Evolutionary conservation across 2,329 filamentous ascomycete genomes (phyloP).

Genomic region (Aspergillus ochraceus): DNA sequence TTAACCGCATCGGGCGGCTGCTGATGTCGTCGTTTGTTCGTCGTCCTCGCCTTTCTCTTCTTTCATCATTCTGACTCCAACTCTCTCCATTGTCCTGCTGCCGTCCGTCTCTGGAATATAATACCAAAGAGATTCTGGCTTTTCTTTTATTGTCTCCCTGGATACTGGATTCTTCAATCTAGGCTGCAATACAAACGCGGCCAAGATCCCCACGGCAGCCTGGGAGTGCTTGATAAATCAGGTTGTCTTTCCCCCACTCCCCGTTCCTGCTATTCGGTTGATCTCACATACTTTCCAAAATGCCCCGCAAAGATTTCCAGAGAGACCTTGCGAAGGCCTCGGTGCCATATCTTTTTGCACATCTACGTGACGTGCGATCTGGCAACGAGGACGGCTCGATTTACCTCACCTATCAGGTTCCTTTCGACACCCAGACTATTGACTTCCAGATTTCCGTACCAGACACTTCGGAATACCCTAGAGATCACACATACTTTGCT

Average conservation of each 20-base stretch:
- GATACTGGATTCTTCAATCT: neutral
- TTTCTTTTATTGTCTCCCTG: no score
- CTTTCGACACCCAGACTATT: slow-evolving; percentile 26
- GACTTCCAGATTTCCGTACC: slow-evolving; percentile 41
- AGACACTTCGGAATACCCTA: slow-evolving; percentile 63
- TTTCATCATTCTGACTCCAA: neutral
- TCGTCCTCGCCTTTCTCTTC: neutral
- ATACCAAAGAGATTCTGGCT: neutral
- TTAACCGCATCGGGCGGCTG: neutral
- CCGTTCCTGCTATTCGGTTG: neutral
- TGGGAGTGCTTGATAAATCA: neutral
- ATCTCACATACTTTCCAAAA: slow-evolving; percentile 33
- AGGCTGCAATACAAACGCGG: neutral
- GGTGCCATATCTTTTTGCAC: slow-evolving; percentile 38
- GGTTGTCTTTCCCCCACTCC: neutral
- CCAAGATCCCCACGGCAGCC: neutral
- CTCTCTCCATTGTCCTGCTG: no score
- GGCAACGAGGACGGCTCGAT: slow-evolving; percentile 74
- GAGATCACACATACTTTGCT: slow-evolving; percentile 57
- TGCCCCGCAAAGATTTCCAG: slow-evolving; percentile 68
- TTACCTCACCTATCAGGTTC: slow-evolving; percentile 56
- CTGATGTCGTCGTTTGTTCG: neutral
- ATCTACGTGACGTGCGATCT: slow-evolving; percentile 56
- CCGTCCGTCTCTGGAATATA: no score
- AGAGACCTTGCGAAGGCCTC: slow-evolving; percentile 54